Conservation (phyloP, 2,329 filamentous ascomycete species). For the Hypoxylon sp. region DNA sequence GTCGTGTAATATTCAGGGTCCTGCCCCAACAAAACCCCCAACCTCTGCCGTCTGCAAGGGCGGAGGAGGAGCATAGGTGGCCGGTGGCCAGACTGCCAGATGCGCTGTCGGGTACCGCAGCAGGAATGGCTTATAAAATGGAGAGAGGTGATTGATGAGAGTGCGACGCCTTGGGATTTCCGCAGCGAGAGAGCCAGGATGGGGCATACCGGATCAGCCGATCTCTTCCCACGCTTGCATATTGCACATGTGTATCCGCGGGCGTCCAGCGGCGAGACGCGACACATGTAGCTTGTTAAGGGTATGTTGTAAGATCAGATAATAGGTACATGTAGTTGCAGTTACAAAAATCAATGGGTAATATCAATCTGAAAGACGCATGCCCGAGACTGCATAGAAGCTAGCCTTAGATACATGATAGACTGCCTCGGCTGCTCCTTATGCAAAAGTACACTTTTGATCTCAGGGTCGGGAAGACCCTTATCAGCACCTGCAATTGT, state of each 20-base stretch:
- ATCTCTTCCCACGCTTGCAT: constrained; percentile 17
- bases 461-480: neutral
- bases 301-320: neutral
- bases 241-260: constrained; percentile 11
- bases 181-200: constrained; percentile 16
- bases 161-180: constrained; percentile 21
- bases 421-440: too few relatives aligned
- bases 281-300: too few relatives aligned
- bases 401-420: constrained; percentile 2
- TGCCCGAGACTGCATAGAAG: constrained; percentile 8
- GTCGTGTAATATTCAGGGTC: constrained; percentile 26
- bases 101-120: constrained; percentile 8
- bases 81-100: too few relatives aligned
- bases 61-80: too few relatives aligned
- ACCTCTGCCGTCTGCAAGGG: constrained; percentile 28
- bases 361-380: neutral
- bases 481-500: constrained; percentile 19
- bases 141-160: constrained; percentile 32
- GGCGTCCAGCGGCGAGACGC: constrained; percentile 10
- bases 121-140: constrained; percentile 16
- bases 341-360: neutral
- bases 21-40: constrained; percentile 22
- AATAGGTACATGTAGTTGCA: neutral
- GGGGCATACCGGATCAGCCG: constrained; percentile 31
- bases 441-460: too few relatives aligned